Percentiles rank a stretch among this genome's conserved stretches.
Conservation (phyloP, 495 filamentous ascomycete genomes). For the Emericellopsis terricola region DNA sequence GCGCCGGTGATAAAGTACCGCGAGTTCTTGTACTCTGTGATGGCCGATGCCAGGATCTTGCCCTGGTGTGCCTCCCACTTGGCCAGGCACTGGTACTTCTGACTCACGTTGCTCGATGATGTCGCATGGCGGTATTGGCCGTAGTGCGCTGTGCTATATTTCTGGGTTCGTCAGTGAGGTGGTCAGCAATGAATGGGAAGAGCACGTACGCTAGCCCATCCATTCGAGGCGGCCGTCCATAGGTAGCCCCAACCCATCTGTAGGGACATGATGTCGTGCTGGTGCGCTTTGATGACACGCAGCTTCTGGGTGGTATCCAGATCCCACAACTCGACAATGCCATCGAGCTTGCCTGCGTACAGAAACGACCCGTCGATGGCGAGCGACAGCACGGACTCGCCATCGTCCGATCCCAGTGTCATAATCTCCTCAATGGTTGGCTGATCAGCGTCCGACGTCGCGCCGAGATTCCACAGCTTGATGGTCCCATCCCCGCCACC, state of each 20-base stretch:
- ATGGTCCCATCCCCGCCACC: constrained; percentile 88
- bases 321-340: constrained; percentile 94
- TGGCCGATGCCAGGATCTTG: constrained; percentile 72
- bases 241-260: constrained; percentile 67
- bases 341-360: constrained; percentile 74
- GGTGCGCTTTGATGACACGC: constrained; percentile 60
- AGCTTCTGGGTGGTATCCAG: constrained; percentile 85
- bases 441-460: constrained; percentile 12
- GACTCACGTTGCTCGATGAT: constrained; percentile 55
- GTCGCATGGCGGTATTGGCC: constrained; percentile 24
- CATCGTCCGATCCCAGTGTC: constrained; percentile 58
- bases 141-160: constrained; percentile 38
- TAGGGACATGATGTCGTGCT: constrained; percentile 71
- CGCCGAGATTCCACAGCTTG: constrained; percentile 66
- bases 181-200: background rate
- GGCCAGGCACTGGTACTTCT: constrained; percentile 67
- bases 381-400: constrained; percentile 64
- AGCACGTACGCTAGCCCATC: constrained; percentile 52
- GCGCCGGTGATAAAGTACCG: constrained; percentile 84
- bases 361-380: constrained; percentile 74
- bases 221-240: constrained; percentile 68
- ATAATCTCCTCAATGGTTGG: constrained; percentile 35
- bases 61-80: constrained; percentile 77
- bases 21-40: constrained; percentile 44
- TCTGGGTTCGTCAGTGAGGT: constrained; percentile 15